Conservation (phyloP, 352 stramenopile species). For the Peronospora destructor region DNA sequence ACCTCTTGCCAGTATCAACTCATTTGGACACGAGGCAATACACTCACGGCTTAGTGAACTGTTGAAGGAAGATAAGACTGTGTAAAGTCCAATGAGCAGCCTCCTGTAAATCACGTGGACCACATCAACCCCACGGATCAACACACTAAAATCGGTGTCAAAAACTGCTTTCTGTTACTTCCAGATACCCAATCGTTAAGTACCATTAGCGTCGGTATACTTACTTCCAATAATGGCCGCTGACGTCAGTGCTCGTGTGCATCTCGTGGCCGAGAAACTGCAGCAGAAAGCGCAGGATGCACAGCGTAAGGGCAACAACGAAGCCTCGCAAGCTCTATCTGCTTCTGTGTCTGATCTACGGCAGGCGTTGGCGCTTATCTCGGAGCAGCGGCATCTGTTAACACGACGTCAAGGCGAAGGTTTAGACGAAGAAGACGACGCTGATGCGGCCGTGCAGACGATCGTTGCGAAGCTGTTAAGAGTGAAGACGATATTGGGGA, state of each 20-base stretch:
- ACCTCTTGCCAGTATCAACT: no score
- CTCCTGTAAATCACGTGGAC: no score
- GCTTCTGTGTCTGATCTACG: conserved; percentile 53
- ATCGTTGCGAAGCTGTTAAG: conserved; percentile 28
- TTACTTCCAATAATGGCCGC: conserved; percentile 30
- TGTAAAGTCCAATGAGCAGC: no score
- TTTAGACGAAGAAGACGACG: conserved; percentile 17
- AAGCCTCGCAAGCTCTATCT: conserved; percentile 36
- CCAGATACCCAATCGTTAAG: conserved; percentile 1
- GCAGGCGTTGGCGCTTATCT: conserved; percentile 41
- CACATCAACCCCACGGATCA: no score
- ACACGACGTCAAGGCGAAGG: conserved; percentile 22
- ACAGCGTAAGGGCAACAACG: conserved; percentile 49
- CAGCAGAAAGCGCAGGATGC: conserved; percentile 60
- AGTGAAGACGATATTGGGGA: conserved; percentile 53
- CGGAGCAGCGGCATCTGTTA: conserved; percentile 51
- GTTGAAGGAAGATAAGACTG: no score
- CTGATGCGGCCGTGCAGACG: conserved; percentile 28
- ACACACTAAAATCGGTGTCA: no score
- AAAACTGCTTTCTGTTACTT: no score
- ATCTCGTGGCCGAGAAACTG: conserved; percentile 72
- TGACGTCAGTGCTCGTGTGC: conserved; percentile 53
- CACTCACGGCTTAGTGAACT: no score
- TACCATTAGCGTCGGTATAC: not conserved
- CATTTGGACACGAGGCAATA: no score